Conservation (phyloP, 1,139 yeast genomes). For the Suhomyces guaymorum region DNA sequence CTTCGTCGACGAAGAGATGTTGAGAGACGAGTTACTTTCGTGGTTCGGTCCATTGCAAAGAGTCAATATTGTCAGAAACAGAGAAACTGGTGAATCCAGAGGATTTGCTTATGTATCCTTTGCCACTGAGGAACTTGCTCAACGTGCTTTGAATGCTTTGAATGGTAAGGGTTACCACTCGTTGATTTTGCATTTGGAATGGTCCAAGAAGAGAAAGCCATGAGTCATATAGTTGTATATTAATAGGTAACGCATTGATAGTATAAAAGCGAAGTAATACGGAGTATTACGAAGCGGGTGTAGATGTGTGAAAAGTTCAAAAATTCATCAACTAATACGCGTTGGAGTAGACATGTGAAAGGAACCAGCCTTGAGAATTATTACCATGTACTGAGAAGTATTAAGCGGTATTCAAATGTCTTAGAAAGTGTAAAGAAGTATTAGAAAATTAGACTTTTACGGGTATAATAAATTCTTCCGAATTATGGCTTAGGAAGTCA, state of each 20-base stretch:
- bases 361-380: no score
- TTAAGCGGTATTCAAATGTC: no score
- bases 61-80: slow-evolving; percentile 83
- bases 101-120: slow-evolving; percentile 97
- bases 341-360: no score
- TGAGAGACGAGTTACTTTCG: slow-evolving; percentile 70
- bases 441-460: no score
- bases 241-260: background rate
- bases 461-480: no score
- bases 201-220: slow-evolving; percentile 42
- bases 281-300: no score
- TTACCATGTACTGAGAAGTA: no score
- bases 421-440: no score
- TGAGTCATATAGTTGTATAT: slow-evolving; percentile 1
- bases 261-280: background rate
- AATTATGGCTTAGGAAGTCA: no score
- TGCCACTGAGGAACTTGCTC: slow-evolving; percentile 67
- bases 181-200: slow-evolving; percentile 80
- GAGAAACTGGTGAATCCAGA: slow-evolving; percentile 91
- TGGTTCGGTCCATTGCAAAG: slow-evolving; percentile 76
- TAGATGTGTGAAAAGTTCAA: no score
- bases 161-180: slow-evolving; percentile 93
- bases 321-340: no score
- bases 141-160: slow-evolving; percentile 72
- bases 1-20: slow-evolving; percentile 78